Percentiles rank a stretch among this genome's conserved stretches.
phyloP scores from a whole-genome alignment of 345 rosid genomes.

The Lumnitzera littorea region DNA sequence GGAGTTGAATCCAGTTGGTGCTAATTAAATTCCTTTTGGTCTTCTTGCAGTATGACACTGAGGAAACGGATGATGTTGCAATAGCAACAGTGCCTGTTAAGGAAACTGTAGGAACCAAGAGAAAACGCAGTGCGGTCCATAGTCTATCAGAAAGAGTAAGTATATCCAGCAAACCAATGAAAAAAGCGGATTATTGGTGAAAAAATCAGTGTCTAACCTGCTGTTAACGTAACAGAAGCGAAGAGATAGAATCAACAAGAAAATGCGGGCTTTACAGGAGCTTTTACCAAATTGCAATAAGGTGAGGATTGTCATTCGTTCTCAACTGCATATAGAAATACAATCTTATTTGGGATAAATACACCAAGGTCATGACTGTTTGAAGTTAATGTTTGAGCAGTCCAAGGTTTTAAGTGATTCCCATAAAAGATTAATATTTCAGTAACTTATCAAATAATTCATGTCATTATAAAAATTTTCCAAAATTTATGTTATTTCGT shows the following conservation, averaged over 20 bases:
- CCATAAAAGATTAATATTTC: too few relatives aligned
- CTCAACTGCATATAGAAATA: not conserved
- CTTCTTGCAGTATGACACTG: slow-evolving; percentile 28
- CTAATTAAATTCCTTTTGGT: not conserved
- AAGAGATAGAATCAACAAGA: slow-evolving; percentile 56
- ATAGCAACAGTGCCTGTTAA: slow-evolving; percentile 22
- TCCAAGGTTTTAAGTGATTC: too few relatives aligned
- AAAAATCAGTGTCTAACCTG: not conserved
- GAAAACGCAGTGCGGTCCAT: slow-evolving; percentile 30
- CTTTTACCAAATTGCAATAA: slow-evolving; percentile 67
- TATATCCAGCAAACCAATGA: not conserved
- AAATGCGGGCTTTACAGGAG: slow-evolving; percentile 52
- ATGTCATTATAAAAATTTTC: too few relatives aligned
- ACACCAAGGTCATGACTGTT: not conserved
- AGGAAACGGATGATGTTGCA: slow-evolving; percentile 11
- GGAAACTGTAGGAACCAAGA: slow-evolving; percentile 15
- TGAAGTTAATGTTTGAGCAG: too few relatives aligned
- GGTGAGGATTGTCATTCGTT: slow-evolving; percentile 23
- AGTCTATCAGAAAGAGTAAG: slow-evolving; percentile 41
- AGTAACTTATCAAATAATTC: too few relatives aligned
- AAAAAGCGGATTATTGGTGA: not conserved
- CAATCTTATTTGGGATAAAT: not conserved
- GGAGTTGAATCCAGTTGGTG: not conserved
- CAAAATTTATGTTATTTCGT: too few relatives aligned
- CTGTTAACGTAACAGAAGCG: slow-evolving; percentile 30